These are phyloP conservation scores for Candida albicans DNA, from an alignment of 1,139 yeast genomes.

Conservation along the genomic window DNA sequence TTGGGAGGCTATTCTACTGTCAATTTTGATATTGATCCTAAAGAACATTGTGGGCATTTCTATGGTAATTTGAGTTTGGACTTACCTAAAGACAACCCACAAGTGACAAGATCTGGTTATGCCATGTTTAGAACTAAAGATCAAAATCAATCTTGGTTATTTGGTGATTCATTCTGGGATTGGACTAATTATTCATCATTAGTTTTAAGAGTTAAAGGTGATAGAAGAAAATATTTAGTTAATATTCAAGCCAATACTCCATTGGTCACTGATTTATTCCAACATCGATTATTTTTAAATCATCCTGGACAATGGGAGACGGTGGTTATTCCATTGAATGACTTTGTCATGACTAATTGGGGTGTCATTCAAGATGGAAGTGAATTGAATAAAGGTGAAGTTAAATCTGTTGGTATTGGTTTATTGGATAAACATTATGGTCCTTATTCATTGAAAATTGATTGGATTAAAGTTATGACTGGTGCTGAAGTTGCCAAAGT, in stretches of 20 bases:
- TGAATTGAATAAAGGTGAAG: slow-evolving; percentile 59
- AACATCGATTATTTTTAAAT: slow-evolving; percentile 73
- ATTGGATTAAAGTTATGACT: slow-evolving; percentile 71
- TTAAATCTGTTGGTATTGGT: slow-evolving; percentile 78
- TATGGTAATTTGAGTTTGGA: slow-evolving; percentile 73
- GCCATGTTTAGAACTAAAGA: slow-evolving; percentile 84
- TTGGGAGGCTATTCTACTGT: slow-evolving; percentile 79
- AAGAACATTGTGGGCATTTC: slow-evolving; percentile 53
- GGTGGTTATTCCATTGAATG: slow-evolving; percentile 71
- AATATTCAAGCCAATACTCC: slow-evolving; percentile 83
- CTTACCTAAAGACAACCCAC: slow-evolving; percentile 69
- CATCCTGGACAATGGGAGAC: slow-evolving; percentile 85
- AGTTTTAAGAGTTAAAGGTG: slow-evolving; percentile 72
- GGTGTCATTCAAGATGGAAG: slow-evolving; percentile 74
- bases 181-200: slow-evolving; percentile 61
- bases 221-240: slow-evolving; percentile 71
- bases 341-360: slow-evolving; percentile 81
- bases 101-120: slow-evolving; percentile 72
- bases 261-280: slow-evolving; percentile 75
- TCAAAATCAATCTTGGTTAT: slow-evolving; percentile 51
- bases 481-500: slow-evolving; percentile 50
- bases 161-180: slow-evolving; percentile 56
- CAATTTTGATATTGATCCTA: slow-evolving; percentile 44
- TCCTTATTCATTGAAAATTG: slow-evolving; percentile 67
- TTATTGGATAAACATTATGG: slow-evolving; percentile 80